A percentile compares a stretch with the other conserved stretches of the same genome.
phyloP scores from a whole-genome alignment of 2,329 filamentous ascomycete genomes.

The Verticillium alfalfae region DNA sequence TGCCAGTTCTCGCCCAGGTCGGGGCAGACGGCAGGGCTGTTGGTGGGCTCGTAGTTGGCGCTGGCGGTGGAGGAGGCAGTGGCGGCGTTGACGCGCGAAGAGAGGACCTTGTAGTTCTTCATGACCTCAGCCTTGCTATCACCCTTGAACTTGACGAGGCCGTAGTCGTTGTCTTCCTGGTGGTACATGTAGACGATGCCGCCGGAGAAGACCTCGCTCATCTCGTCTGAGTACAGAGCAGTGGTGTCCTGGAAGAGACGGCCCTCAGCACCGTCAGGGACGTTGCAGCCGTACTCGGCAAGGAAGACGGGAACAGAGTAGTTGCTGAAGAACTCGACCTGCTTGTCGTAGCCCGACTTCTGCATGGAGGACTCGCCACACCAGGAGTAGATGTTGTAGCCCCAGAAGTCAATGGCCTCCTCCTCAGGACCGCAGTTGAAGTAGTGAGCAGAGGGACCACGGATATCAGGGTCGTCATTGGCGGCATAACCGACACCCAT shows the following conservation, averaged over 20 bases:
- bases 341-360: conserved; percentile 72
- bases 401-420: conserved; percentile 88
- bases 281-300: conserved; percentile 96
- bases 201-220: conserved; percentile 86
- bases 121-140: conserved; percentile 59
- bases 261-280: conserved; percentile 48
- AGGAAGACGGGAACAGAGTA: conserved; percentile 97
- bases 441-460: conserved; percentile 78
- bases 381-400: conserved; percentile 99
- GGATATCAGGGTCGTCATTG: conserved; percentile 83
- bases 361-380: conserved; percentile 78
- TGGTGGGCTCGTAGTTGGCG: conserved; percentile 66
- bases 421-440: conserved; percentile 79
- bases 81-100: conserved; percentile 62
- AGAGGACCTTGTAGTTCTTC: conserved; percentile 69
- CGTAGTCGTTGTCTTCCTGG: conserved; percentile 85
- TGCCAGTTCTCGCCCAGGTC: conserved; percentile 59
- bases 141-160: conserved; percentile 59
- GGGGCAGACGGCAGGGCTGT: conserved; percentile 70
- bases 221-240: conserved; percentile 72
- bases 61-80: conserved; percentile 61
- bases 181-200: conserved; percentile 99
- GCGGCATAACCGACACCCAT: conserved; percentile 94
- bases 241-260: conserved; percentile 82
- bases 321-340: conserved; percentile 78